phyloP scores from a whole-genome alignment of 805 yeast genomes.

The Saccharomyces mikatae region DNA sequence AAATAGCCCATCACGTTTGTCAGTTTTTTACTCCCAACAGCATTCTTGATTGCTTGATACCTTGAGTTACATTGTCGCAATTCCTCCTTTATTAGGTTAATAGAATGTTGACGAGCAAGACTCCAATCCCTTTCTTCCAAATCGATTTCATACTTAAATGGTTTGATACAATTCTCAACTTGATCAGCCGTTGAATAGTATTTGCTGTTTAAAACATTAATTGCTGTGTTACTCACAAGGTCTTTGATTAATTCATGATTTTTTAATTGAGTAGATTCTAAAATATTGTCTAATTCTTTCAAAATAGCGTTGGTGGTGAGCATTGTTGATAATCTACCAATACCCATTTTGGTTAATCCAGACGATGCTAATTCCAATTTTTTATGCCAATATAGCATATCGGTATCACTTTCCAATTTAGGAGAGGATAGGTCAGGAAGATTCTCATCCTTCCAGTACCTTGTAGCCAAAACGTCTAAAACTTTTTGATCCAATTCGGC shows the following conservation, averaged over 20 bases:
- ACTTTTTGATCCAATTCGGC: slow-evolving; percentile 85
- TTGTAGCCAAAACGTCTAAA: slow-evolving; percentile 74
- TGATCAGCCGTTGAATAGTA: slow-evolving; percentile 94
- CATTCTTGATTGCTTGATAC: slow-evolving; percentile 48
- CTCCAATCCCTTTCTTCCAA: slow-evolving; percentile 94
- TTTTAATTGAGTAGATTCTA: slow-evolving; percentile 64
- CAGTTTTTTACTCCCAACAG: slow-evolving; percentile 78
- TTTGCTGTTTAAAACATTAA: slow-evolving; percentile 64
- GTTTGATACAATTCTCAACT: slow-evolving; percentile 96
- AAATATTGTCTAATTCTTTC: slow-evolving; percentile 66
- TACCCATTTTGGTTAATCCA: slow-evolving; percentile 82
- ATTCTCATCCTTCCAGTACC: slow-evolving; percentile 78
- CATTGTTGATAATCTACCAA: slow-evolving; percentile 82
- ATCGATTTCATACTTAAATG: slow-evolving; percentile 94
- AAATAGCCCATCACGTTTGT: slow-evolving; percentile 74
- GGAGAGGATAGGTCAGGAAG: slow-evolving; percentile 39
- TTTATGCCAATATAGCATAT: slow-evolving; percentile 71
- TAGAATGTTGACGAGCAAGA: slow-evolving; percentile 69
- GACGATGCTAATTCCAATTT: slow-evolving; percentile 80
- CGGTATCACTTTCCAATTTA: slow-evolving; percentile 43
- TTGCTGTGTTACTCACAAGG: slow-evolving; percentile 79
- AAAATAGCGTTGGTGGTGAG: slow-evolving; percentile 73
- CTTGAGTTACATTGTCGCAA: slow-evolving; percentile 69
- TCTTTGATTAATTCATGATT: slow-evolving; percentile 82
- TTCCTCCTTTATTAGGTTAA: slow-evolving; percentile 71